These are phyloP conservation scores for Cyberlindnera meyerae DNA, from an alignment of 805 yeast species.

Conservation along the genomic window DNA sequence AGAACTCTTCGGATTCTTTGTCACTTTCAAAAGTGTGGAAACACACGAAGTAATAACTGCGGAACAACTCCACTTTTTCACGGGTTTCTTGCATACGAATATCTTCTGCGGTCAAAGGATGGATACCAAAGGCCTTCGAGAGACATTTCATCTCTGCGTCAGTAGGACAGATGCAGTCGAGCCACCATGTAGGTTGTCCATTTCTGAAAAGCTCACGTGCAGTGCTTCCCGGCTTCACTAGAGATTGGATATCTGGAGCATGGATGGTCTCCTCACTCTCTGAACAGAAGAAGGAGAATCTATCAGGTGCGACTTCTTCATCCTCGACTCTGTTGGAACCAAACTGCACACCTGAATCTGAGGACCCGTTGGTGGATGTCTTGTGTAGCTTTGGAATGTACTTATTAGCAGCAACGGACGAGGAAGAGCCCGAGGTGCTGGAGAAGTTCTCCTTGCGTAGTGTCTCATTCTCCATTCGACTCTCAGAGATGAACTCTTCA, in stretches of 20 bases:
- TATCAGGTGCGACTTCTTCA: constrained; percentile 48
- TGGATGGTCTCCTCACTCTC: constrained; percentile 84
- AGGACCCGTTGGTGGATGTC: constrained; percentile 9
- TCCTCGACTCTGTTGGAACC: constrained; percentile 36
- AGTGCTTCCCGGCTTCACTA: constrained; percentile 60
- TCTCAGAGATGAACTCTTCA: constrained; percentile 70
- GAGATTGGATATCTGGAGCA: constrained; percentile 78
- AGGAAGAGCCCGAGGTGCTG: constrained; percentile 35
- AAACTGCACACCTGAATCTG: constrained; percentile 33
- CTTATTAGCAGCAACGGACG: constrained; percentile 46
- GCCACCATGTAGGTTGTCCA: constrained; percentile 89
- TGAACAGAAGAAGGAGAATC: constrained; percentile 80
- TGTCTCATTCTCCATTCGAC: constrained; percentile 43
- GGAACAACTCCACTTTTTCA: constrained; percentile 92
- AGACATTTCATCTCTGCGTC: constrained; percentile 91
- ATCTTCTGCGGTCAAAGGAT: constrained; percentile 97
- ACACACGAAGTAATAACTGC: constrained; percentile 87
- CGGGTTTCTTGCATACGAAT: constrained; percentile 94
- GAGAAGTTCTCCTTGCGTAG: constrained; percentile 21
- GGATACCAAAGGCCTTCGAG: constrained; percentile 93
- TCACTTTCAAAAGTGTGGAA: constrained; percentile 95
- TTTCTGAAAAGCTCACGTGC: constrained; percentile 66
- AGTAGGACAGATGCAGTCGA: constrained; percentile 90
- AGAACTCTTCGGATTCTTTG: constrained; percentile 71
- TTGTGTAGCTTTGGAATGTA: constrained; percentile 45